phyloP scores from a whole-genome alignment of 1,139 yeast species.

The Arxiozyma heterogenica region DNA sequence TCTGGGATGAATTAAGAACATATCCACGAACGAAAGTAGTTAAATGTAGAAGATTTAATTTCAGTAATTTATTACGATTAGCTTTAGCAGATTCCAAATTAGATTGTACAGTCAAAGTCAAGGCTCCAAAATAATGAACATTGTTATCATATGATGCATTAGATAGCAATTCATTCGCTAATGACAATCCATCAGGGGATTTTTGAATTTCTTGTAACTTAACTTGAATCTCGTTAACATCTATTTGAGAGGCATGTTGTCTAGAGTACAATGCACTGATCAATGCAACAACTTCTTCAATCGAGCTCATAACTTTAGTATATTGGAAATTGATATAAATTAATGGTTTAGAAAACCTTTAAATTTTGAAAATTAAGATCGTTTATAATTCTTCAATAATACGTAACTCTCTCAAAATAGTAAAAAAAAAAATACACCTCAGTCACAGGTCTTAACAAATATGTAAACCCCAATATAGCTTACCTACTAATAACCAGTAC shows the following conservation, averaged over 20 bases:
- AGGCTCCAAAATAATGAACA: conserved; percentile 63
- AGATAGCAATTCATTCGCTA: conserved; percentile 44
- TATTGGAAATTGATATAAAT: background rate
- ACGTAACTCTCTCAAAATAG: background rate
- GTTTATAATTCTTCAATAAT: too few species aligned
- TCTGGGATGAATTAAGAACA: conserved; percentile 11
- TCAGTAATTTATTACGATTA: conserved; percentile 20
- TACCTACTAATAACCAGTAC: background rate
- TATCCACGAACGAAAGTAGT: conserved; percentile 14
- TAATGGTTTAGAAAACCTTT: background rate
- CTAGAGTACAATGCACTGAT: conserved; percentile 27
- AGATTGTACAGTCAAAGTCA: conserved; percentile 55
- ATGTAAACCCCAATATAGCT: too few species aligned
- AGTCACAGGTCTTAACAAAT: background rate
- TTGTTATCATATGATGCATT: conserved; percentile 34
- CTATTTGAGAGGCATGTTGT: conserved; percentile 24
- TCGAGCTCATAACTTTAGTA: conserved; percentile 11
- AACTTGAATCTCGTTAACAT: conserved; percentile 42
- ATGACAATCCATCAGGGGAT: conserved; percentile 39
- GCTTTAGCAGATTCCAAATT: conserved; percentile 22
- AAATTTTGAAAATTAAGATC: background rate
- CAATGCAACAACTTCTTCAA: conserved; percentile 21
- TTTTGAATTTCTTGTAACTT: conserved; percentile 48
- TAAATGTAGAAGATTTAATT: conserved; percentile 23
- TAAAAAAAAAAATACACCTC: background rate